Percentiles rank a stretch among this genome's conserved stretches.
These are phyloP conservation scores for Withania somnifera DNA, from an alignment of 305 asterid species.

Conservation along the genomic window DNA sequence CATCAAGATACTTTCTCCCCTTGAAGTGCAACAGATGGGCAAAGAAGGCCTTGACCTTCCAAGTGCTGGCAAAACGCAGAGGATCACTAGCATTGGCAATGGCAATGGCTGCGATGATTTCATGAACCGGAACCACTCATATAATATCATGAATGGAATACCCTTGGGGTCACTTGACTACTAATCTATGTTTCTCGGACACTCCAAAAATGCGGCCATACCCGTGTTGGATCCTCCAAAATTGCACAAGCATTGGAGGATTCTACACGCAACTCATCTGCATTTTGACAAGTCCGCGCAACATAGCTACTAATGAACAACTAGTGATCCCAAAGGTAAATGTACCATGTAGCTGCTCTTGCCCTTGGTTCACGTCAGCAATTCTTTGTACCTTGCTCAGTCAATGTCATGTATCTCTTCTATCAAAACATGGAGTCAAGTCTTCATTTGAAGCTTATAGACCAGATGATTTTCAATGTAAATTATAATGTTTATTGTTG, in stretches of 20 bases:
- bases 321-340: conserved; percentile 1
- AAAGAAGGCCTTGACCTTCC: conserved; percentile 50
- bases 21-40: conserved; percentile 83
- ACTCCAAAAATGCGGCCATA: background rate
- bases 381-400: background rate
- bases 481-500: conserved; percentile 12
- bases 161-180: conserved; percentile 54
- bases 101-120: conserved; percentile 43
- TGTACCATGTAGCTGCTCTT: conserved; percentile 22
- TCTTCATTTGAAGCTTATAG: conserved; percentile 16
- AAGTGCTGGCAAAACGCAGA: conserved; percentile 22
- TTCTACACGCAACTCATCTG: background rate
- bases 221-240: background rate
- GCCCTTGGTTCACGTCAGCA: conserved; percentile 9
- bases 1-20: conserved; percentile 73
- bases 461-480: conserved; percentile 16
- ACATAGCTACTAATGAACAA: background rate
- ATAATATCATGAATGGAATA: conserved; percentile 40
- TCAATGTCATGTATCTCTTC: conserved; percentile 16
- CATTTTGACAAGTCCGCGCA: background rate
- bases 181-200: conserved; percentile 15
- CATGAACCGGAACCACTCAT: conserved; percentile 34
- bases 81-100: conserved; percentile 28
- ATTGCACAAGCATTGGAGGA: background rate
- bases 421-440: conserved; percentile 12